Evolutionary conservation across 108 stramenopile species (phyloP), one percentile per base, ranked within the genome.

Genomic region (Parietichytrium sp.): DNA sequence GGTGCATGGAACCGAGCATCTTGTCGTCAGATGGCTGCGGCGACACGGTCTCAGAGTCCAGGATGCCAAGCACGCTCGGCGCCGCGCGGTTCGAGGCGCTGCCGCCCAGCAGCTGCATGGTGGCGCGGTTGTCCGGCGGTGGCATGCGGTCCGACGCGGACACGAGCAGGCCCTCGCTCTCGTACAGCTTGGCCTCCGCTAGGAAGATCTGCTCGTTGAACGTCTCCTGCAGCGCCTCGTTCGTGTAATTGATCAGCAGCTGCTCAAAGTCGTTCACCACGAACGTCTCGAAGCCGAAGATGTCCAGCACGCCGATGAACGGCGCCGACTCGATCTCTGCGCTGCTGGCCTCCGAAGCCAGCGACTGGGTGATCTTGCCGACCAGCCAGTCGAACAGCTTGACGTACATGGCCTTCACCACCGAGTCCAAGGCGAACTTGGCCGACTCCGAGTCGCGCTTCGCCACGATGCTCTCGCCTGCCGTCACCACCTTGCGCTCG

Each of bases 401-500:
- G 23, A 81, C 81, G 29, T 87, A 87, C 3, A 87, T 52, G 1
- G 61, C 80, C 36, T 87, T 87, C 36, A 82, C 79, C 10, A 86
- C 15, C 3, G 83, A 83, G 79, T 85, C 85, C 13, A 93, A 84
- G 7, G 93, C 94, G 54, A 72, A 45, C 61, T 72, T 72, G 10
- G 61, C 61, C n/a, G 61, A 16, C 29, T 72, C 61, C 6, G 61
- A 33, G 33, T 72, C 61, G 42, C 61, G 61, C 42, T 25, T 7
- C 20, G 61, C 20, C 16, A 72, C 42, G 42, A 72, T 72, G 10
- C 23, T 36, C 61, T 72, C 82, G 2, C 82, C 42, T 30, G 48
- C 81, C 1, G 78, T 20, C 53, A 95, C 89, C 42, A 94, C 83
- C 54, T 90, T 88, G 47, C 92, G 88, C 1, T 72, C 61, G 6